Evolutionary conservation across 495 filamentous ascomycete species (phyloP), one percentile per base, ranked within the genome.

Genomic region (Penicillium crystallinum): DNA sequence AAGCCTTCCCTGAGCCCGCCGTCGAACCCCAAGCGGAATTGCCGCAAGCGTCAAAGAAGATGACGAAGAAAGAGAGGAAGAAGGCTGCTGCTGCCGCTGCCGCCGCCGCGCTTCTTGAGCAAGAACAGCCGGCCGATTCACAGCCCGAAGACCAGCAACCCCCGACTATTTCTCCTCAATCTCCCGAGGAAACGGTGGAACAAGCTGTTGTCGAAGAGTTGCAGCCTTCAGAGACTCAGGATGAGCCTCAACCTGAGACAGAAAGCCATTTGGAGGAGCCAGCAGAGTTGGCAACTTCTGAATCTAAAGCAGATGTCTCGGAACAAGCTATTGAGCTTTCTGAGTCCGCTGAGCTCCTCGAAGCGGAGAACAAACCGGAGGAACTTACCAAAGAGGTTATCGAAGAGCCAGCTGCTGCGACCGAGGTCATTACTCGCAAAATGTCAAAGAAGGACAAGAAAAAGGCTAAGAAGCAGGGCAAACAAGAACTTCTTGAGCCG

Each of bases 381-480:
- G 18, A 41, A 7, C 33, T 37, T n/a, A 21, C 27, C 14, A 23
- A 25, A 21, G 39, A 54, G 27, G 15, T 27, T 27, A 7, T 7
- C 7, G 23, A 27, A 27, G 39, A 56, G 6, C 9, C 46, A 10
- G 44, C 43, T 12, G 44, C 43, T 12, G 30, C 41, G 3, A 17
- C 49, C 6, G 42, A 45, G 2, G 34, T 55, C 31, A 22, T 58
- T n/a, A 52, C 53, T 12, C 63, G 64, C 8, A 69, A 71, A 39
- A 42, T 66, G 18, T 69, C 70, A 3, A 73, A 74, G 57, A 73
- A 70, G 41, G 69, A 75, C 40, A 75, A 70, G 54, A 70, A 57
- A 44, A 77, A 75, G 44, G 61, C 63, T 22, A 72, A 72, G 61
- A 67, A 73, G 34, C 59, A 69, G 27, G 55, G 47, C 11, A 57